phyloP scores from a whole-genome alignment of 202 grass and related monocot genomes.

The Panicum virgatum region DNA sequence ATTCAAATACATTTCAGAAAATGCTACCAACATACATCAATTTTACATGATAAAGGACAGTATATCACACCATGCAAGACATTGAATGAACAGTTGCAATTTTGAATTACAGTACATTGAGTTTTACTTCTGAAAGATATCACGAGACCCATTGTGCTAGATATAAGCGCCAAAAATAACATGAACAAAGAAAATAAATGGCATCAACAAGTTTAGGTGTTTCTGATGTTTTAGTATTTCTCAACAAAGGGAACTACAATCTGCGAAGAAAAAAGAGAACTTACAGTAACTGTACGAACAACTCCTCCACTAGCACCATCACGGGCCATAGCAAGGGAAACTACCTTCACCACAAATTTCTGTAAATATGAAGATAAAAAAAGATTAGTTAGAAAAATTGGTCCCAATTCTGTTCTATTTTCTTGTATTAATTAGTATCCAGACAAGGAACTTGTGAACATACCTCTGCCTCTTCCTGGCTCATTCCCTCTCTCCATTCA shows the following conservation, averaged over 20 bases:
- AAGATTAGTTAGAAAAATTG: conserved; percentile 30
- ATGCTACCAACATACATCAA: not conserved
- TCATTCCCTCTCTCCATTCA: conserved; percentile 97
- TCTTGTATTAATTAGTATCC: no score
- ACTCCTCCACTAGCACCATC: conserved; percentile 98
- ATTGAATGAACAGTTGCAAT: not conserved
- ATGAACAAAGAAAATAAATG: not conserved
- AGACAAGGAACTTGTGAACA: not conserved
- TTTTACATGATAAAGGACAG: not conserved
- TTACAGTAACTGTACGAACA: conserved; percentile 86
- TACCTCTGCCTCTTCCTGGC: conserved; percentile 96
- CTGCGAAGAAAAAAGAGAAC: conserved; percentile 31
- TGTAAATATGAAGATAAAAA: conserved; percentile 41
- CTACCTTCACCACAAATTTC: conserved; percentile 91
- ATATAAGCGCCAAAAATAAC: not conserved
- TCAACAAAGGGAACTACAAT: not conserved
- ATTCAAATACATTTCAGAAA: not conserved
- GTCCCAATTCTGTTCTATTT: no score
- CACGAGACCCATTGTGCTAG: not conserved
- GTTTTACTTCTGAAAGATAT: not conserved
- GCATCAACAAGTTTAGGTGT: conserved; percentile 2
- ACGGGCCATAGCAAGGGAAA: conserved; percentile 88
- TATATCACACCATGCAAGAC: not conserved
- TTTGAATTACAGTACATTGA: not conserved
- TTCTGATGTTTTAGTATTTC: not conserved